A percentile compares a stretch with the other conserved stretches of the same genome.
These are phyloP conservation scores for Thermothelomyces thermophilus DNA, from an alignment of 2,329 filamentous ascomycete genomes.

Conservation along the genomic window DNA sequence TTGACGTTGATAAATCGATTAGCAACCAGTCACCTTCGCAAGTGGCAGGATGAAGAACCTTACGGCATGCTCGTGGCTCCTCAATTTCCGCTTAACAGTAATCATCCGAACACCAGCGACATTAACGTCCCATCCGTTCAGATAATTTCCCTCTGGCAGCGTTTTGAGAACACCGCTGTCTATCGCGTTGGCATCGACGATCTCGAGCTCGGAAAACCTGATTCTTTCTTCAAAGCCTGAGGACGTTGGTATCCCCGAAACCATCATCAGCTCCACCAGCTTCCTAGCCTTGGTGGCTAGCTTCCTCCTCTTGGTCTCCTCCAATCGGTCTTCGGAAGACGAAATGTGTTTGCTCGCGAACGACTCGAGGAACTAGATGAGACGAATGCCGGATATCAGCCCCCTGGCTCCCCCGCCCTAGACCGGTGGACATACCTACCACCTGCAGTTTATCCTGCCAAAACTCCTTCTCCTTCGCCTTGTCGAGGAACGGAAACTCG, in stretches of 20 bases:
- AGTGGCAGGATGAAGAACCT: conserved; percentile 29
- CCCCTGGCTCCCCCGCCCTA: background rate
- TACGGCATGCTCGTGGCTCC: conserved; percentile 87
- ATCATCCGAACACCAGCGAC: conserved; percentile 80
- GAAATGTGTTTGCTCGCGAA: conserved; percentile 97
- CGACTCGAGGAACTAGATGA: conserved; percentile 76
- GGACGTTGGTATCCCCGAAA: conserved; percentile 89
- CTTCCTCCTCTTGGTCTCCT: conserved; percentile 93
- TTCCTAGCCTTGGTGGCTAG: conserved; percentile 90
- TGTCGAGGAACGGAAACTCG: conserved; percentile 95
- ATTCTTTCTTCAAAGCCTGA: conserved; percentile 98
- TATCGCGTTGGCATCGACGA: conserved; percentile 88
- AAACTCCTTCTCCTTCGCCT: conserved; percentile 96
- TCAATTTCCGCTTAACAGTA: conserved; percentile 75
- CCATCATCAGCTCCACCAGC: conserved; percentile 98
- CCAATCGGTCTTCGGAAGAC: conserved; percentile 88
- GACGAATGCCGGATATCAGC: background rate
- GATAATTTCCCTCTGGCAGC: conserved; percentile 80
- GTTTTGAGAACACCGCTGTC: conserved; percentile 83
- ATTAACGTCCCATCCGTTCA: conserved; percentile 97
- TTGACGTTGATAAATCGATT: conserved; percentile 32
- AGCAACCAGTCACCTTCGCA: background rate
- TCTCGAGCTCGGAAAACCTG: conserved; percentile 92
- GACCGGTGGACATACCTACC: conserved; percentile 45
- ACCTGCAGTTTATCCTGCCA: conserved; percentile 98